phyloP scores from a whole-genome alignment of 768 basidiomycete species.

The Pholiota conissans region DNA sequence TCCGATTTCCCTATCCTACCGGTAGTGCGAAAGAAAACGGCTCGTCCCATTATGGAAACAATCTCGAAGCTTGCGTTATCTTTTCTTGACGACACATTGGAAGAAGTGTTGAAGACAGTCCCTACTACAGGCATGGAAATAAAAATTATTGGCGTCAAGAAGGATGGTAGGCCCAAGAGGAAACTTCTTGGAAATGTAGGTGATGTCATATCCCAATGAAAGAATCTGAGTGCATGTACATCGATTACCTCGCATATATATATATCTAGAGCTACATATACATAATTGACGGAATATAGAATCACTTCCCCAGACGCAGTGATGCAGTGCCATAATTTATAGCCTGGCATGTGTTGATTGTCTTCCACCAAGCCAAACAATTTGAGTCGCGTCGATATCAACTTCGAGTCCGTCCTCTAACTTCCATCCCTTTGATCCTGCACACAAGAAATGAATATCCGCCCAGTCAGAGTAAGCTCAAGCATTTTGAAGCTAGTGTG shows the following conservation, averaged over 20 bases:
- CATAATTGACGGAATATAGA: neutral
- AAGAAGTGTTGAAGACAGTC: conserved; percentile 28
- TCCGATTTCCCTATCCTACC: conserved; percentile 50
- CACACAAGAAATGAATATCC: conserved; percentile 45
- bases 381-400: neutral
- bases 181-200: conserved; percentile 42
- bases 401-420: no score
- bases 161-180: conserved; percentile 45
- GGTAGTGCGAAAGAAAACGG: conserved; percentile 32
- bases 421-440: no score
- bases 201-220: conserved; percentile 40
- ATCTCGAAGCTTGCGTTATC: conserved; percentile 38
- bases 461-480: conserved; percentile 38
- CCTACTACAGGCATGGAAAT: conserved; percentile 38
- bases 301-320: neutral
- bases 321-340: no score
- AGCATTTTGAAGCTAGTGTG: conserved; percentile 1
- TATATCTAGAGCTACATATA: neutral
- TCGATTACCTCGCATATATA: neutral
- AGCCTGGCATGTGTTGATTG: neutral
- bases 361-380: neutral
- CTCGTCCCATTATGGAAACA: conserved; percentile 32
- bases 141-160: conserved; percentile 39
- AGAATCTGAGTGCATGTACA: no score
- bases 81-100: conserved; percentile 41